phyloP scores from a whole-genome alignment of 306 rosid species.

The Glycine tomentella region DNA sequence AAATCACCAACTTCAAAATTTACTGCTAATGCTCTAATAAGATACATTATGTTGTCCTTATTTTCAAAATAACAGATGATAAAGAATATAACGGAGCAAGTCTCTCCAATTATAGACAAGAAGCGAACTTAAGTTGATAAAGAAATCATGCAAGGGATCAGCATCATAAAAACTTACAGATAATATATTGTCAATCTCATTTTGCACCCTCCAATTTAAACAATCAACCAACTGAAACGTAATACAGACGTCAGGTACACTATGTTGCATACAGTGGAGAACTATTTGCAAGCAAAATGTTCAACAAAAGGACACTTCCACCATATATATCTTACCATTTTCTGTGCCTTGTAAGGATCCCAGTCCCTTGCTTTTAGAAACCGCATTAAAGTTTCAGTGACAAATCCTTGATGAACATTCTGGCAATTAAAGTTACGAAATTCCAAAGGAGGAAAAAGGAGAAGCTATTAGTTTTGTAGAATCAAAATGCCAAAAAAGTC shows the following conservation, averaged over 20 bases:
- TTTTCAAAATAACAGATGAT: not conserved
- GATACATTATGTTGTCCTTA: not conserved
- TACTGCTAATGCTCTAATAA: too few relatives aligned
- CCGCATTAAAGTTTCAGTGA: slow-evolving; percentile 65
- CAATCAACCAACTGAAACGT: slow-evolving; percentile 83
- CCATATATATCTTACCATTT: slow-evolving; percentile 63
- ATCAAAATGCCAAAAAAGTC: slow-evolving; percentile 21
- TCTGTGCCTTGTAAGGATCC: slow-evolving; percentile 74
- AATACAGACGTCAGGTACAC: slow-evolving; percentile 22
- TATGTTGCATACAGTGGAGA: not conserved
- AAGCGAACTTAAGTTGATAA: not conserved
- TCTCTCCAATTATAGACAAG: slow-evolving; percentile 18
- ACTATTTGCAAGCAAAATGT: not conserved
- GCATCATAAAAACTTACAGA: slow-evolving; percentile 61
- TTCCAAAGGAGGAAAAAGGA: not conserved
- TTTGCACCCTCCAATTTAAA: slow-evolving; percentile 94
- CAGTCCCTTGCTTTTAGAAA: slow-evolving; percentile 94
- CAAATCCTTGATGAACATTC: slow-evolving; percentile 89
- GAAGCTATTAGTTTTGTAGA: not conserved
- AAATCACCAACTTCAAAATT: too few relatives aligned
- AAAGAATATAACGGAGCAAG: slow-evolving; percentile 16
- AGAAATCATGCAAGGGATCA: not conserved
- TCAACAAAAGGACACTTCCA: slow-evolving; percentile 19
- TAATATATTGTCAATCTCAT: slow-evolving; percentile 82
- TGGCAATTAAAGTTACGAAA: slow-evolving; percentile 36